phyloP scores from a whole-genome alignment of 169 alveolate species.

The Cytauxzoon felis region DNA sequence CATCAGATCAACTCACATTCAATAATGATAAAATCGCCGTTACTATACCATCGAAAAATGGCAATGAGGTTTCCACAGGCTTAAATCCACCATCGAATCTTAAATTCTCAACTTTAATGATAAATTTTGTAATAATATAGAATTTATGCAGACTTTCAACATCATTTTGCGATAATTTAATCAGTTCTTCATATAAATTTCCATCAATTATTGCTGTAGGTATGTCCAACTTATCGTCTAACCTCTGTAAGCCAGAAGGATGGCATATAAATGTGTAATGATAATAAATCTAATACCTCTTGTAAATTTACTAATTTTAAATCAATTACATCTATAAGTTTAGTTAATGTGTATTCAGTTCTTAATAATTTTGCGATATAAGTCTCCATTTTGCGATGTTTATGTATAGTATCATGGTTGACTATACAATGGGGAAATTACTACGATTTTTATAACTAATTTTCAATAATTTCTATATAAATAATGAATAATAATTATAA shows the following conservation, averaged over 20 bases:
- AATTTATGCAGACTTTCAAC: constrained; percentile 17
- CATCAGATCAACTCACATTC: neutral
- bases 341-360: constrained; percentile 12
- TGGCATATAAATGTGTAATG: neutral
- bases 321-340: constrained; percentile 12
- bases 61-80: constrained; percentile 4
- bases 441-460: too few species aligned
- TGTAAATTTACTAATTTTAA: constrained; percentile 11
- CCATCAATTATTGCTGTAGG: constrained; percentile 28
- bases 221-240: constrained; percentile 5
- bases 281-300: constrained; percentile 1
- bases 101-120: constrained; percentile 13
- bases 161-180: constrained; percentile 3
- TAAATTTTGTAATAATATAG: constrained; percentile 8
- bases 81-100: constrained; percentile 1
- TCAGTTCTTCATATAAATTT: constrained; percentile 17
- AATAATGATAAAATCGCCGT: constrained; percentile 9
- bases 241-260: constrained; percentile 7
- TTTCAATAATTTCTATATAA: too few species aligned
- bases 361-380: constrained; percentile 17
- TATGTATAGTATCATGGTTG: too few species aligned
- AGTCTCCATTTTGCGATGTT: constrained; percentile 27
- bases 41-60: constrained; percentile 27
- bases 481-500: too few species aligned
- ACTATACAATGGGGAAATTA: too few species aligned